A percentile compares a stretch with the other conserved stretches of the same genome.
phyloP scores from a whole-genome alignment of 2,329 filamentous ascomycete species.

The Colletotrichum sp. region DNA sequence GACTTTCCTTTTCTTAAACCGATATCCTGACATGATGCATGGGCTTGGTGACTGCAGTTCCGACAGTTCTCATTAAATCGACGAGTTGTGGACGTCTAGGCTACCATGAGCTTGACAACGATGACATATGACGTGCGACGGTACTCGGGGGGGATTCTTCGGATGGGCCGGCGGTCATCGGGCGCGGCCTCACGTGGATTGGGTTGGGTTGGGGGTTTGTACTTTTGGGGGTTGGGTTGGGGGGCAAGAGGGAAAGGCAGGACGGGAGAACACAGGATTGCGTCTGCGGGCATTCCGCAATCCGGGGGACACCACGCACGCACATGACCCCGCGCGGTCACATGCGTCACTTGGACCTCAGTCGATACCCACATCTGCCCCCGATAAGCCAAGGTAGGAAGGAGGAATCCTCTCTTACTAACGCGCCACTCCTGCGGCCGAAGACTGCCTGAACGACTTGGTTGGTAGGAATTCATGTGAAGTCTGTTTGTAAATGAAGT shows the following conservation, averaged over 20 bases:
- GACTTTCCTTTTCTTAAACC: neutral
- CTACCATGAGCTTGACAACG: neutral
- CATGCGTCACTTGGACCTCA: neutral
- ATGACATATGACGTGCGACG: neutral
- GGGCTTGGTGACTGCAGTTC: neutral
- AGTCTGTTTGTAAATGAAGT: neutral
- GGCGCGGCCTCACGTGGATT: neutral
- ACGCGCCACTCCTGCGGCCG: neutral
- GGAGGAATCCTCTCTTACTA: neutral
- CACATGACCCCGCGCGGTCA: conserved; percentile 13
- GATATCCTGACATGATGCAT: neutral
- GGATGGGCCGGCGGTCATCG: conserved; percentile 8
- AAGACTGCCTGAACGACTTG: neutral
- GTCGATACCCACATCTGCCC: neutral
- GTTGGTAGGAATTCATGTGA: neutral
- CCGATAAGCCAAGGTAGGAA: neutral
- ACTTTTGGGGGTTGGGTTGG: neutral
- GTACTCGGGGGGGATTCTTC: neutral
- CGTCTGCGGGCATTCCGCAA: neutral
- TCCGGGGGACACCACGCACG: neutral
- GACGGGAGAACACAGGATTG: neutral
- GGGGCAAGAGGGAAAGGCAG: neutral
- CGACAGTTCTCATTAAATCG: neutral
- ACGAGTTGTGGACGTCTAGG: neutral
- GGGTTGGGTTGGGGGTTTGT: neutral